phyloP scores from a whole-genome alignment of 768 basidiomycete species.

The Scleroderma citrinum region DNA sequence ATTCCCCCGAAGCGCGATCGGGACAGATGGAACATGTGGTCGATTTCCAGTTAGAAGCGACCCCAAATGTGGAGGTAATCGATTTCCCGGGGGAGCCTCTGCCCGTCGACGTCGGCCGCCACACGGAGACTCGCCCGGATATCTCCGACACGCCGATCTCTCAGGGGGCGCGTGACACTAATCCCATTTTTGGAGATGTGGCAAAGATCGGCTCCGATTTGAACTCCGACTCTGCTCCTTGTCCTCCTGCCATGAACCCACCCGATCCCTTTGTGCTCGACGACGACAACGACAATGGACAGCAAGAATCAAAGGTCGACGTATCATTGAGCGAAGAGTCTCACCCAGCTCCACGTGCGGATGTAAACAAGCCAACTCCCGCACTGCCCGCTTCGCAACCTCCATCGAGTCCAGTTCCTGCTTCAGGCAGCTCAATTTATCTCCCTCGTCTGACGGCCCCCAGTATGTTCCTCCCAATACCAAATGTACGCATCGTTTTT shows the following conservation, averaged over 20 bases:
- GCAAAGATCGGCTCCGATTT: neutral
- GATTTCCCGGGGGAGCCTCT: no score
- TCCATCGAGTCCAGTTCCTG: slow-evolving; percentile 36
- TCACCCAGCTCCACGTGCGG: slow-evolving; percentile 32
- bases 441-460: slow-evolving; percentile 65
- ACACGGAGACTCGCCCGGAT: neutral
- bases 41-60: no score
- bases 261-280: slow-evolving; percentile 62
- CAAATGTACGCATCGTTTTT: slow-evolving; percentile 63
- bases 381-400: slow-evolving; percentile 35
- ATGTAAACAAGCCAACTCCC: slow-evolving; percentile 47
- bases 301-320: slow-evolving; percentile 1
- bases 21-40: no score
- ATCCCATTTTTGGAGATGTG: neutral
- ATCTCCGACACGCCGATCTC: neutral
- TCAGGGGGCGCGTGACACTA: neutral
- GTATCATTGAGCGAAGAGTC: slow-evolving; percentile 33
- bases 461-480: slow-evolving; percentile 84
- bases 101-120: neutral
- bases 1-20: no score
- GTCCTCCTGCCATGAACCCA: slow-evolving; percentile 3
- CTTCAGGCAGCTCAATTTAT: slow-evolving; percentile 37
- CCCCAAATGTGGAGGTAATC: no score
- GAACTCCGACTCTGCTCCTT: neutral
- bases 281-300: slow-evolving; percentile 42